A percentile compares a stretch with the other conserved stretches of the same genome.
phyloP scores from a whole-genome alignment of 1,139 yeast species.

The Arxiozyma slooffiae region DNA sequence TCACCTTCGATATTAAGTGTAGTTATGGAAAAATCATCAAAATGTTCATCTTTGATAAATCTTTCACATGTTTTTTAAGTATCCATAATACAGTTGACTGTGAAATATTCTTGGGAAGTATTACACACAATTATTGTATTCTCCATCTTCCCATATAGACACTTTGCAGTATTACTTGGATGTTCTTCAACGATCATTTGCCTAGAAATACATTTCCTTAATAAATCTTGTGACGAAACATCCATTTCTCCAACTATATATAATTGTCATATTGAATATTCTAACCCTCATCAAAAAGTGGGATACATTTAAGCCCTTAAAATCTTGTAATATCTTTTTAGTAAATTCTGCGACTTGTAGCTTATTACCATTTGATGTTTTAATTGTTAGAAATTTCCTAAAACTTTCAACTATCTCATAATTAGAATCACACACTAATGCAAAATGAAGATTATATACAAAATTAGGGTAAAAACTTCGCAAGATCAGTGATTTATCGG shows the following conservation, averaged over 20 bases:
- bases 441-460: constrained; percentile 74
- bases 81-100: constrained; percentile 49
- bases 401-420: constrained; percentile 79
- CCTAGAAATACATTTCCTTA: constrained; percentile 79
- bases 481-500: constrained; percentile 67
- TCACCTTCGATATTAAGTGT: constrained; percentile 62
- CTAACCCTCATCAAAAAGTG: constrained; percentile 90
- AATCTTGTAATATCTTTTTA: constrained; percentile 53
- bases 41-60: constrained; percentile 40
- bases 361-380: constrained; percentile 63
- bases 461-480: constrained; percentile 78
- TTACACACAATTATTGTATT: constrained; percentile 62
- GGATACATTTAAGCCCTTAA: constrained; percentile 71
- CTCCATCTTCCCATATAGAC: constrained; percentile 33
- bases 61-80: constrained; percentile 41
- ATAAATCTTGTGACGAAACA: constrained; percentile 59
- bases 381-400: constrained; percentile 59
- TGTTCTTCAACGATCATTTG: constrained; percentile 89
- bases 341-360: constrained; percentile 58
- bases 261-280: constrained; percentile 55
- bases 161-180: constrained; percentile 61
- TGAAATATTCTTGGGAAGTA: constrained; percentile 69
- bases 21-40: constrained; percentile 55
- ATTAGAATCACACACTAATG: constrained; percentile 81
- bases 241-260: constrained; percentile 60